Base-by-base conservation (phyloP, 2,329 filamentous ascomycete species). In the Trichocomaceae sp. region DNA sequence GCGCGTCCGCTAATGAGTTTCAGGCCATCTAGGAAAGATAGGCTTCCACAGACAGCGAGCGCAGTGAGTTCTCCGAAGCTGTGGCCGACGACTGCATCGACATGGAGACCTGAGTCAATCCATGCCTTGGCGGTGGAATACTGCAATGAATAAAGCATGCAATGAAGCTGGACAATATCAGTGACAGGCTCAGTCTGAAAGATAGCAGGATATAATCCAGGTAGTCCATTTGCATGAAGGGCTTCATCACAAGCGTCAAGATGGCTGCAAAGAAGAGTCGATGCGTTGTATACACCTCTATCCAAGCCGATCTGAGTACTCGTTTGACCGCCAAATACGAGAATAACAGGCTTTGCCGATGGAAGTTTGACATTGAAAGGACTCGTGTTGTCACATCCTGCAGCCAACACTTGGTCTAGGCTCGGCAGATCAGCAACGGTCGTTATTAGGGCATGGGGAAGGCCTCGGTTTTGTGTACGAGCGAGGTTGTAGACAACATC, bases 271-370 rank as follows among this genome's bases (percentile, higher is more conserved):
- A 75, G 64, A 2, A 65, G 44, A 1, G 60, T 47, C 5, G 65
- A 60, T 10, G 46, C 52, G 0, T 68, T 57, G 48, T 67, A 74
- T 1, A 72, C 46, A 2, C 58, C 48, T 10, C 58, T 59, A 20
- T 65, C 58, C 3, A 72, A 54, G 2, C 63, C 62, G 7, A 68
- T 53, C 19, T 60, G 64, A 0, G 52, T 61, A 5, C 62, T 61
- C 1, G 58, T 62, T 50, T 77, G 75, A 3, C 74, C 74, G 2
- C 70, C 72, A 54, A 76, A 74, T 39, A 61, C 63, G 0, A 77
- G 60, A 1, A 76, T 59, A 5, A 75, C 61, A 5, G 63, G 59
- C 17, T 55, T 54, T 23, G 48, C n/a, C 17, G 29, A 37, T 19
- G 26, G 47, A 26, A 17, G 35, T 31, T 42, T 15, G n/a, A 35